Evolutionary conservation across 805 yeast species (phyloP), one percentile per base, ranked within the genome.

Genomic region (Candida verbasci): DNA sequence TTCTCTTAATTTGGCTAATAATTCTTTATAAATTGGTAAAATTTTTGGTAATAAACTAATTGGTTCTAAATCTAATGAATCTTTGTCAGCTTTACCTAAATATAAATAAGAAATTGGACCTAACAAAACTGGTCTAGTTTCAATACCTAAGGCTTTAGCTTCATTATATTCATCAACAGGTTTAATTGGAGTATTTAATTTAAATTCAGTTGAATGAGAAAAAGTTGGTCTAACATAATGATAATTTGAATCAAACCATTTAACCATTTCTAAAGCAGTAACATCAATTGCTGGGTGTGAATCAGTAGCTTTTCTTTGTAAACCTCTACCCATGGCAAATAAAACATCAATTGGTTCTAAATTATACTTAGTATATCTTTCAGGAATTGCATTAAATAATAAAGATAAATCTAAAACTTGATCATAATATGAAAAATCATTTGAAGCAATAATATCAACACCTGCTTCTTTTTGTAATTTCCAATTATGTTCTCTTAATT

Each of bases 281-380:
- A 93, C 98, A 69, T 93, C 98, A 54, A 93, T 96, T 52, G 95
- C 95, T 55, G 82, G 77, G 45, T 80, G 65, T 50, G 88, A 61
- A 54, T 83, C 95, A 50, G 94, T 84, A 50, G 95, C 95, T 70
- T 84, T 82, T 74, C 93, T 86, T 77, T 93, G 98, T 67, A 93
- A 78, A 82, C 98, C 98, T 80, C 98, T 88, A 72, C 97, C 98
- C 97, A 93, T 93, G 61, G 98, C 98, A 66, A 93, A 93, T 59
- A 86, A 72, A 46, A 87, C 86, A 71, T 93, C 98, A 53, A 93
- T 76, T 64, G 87, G 82, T 50, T 87, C 78, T 64, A 93, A 80
- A 57, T 82, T 80, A 72, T 74, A 86, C 77, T 93, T 84, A 71
- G 91, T 74, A 82, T 93, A 93, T 72, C 97, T 85, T 58, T 87